A percentile compares a stretch with the other conserved stretches of the same genome.
These are phyloP conservation scores for Chalciporus piperatus DNA, from an alignment of 768 basidiomycete genomes.

Conservation along the genomic window DNA sequence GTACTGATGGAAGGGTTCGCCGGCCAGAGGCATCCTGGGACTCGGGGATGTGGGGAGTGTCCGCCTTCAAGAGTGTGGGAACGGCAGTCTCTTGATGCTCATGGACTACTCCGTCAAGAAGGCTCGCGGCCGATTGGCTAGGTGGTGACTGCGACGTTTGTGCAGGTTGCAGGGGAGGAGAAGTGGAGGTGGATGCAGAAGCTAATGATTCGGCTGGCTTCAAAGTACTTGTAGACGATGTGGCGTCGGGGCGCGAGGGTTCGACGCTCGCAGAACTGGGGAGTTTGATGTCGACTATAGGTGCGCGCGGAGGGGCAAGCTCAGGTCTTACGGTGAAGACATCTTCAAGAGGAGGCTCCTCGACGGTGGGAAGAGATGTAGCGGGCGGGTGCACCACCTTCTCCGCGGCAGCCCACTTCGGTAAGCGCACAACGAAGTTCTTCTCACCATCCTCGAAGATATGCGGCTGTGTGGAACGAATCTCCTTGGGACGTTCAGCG, in stretches of 20 bases:
- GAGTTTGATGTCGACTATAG: constrained; percentile 24
- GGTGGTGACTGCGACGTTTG: constrained; percentile 9
- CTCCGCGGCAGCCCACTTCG: constrained; percentile 40
- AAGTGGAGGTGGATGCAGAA: constrained; percentile 8
- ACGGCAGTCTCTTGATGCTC: constrained; percentile 26
- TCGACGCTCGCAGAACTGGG: constrained; percentile 25
- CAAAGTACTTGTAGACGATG: constrained; percentile 8
- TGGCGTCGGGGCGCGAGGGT: not conserved
- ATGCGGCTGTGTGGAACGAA: constrained; percentile 19
- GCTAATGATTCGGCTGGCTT: constrained; percentile 7
- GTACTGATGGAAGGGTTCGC: constrained; percentile 35
- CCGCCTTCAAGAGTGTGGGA: constrained; percentile 29
- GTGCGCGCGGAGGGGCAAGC: constrained; percentile 33
- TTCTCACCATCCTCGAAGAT: constrained; percentile 44
- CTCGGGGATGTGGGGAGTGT: constrained; percentile 22
- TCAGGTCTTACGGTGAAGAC: constrained; percentile 57
- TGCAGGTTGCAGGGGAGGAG: constrained; percentile 6
- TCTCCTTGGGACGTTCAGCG: constrained; percentile 9
- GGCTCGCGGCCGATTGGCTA: constrained; percentile 4
- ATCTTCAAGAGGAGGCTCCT: constrained; percentile 48
- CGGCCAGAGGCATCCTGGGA: constrained; percentile 22
- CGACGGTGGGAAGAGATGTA: constrained; percentile 24
- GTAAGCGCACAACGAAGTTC: constrained; percentile 54
- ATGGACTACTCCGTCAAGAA: constrained; percentile 20
- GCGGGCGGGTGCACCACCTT: constrained; percentile 17